phyloP scores from a whole-genome alignment of 192 early-diverging fungal species.

The Coemansia asiatica region DNA sequence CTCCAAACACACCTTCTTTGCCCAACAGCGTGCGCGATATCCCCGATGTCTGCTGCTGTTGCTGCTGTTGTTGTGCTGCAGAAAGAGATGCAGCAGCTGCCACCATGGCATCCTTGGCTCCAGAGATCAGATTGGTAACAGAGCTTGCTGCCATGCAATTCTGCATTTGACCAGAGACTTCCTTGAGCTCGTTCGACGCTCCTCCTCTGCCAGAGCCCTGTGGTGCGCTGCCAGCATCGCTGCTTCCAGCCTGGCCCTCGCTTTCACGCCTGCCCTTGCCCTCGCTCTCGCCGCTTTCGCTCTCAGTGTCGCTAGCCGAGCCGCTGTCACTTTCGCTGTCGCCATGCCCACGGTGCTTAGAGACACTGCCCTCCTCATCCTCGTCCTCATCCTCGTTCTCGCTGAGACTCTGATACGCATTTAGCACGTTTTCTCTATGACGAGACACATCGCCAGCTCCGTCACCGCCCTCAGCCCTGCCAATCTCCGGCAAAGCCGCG shows the following conservation, averaged over 20 bases:
- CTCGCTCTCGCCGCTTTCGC: conserved; percentile 22
- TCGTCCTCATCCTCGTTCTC: conserved; percentile 17
- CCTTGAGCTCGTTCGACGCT: no score
- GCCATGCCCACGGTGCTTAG: background rate
- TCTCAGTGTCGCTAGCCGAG: conserved; percentile 24
- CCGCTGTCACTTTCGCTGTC: conserved; percentile 7
- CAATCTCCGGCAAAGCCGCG: conserved; percentile 46
- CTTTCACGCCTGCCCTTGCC: background rate
- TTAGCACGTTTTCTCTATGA: conserved; percentile 29
- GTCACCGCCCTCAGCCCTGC: conserved; percentile 34
- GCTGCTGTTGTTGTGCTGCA: background rate
- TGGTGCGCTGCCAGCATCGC: background rate
- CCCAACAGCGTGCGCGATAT: background rate
- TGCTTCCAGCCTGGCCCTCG: background rate
- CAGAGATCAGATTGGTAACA: background rate
- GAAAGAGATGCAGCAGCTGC: background rate
- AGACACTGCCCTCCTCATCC: background rate
- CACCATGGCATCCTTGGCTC: conserved; percentile 12
- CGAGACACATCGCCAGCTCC: conserved; percentile 43
- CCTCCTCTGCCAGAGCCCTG: no score
- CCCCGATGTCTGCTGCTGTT: background rate
- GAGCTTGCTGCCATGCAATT: background rate
- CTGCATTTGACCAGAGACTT: no score
- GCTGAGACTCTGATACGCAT: conserved; percentile 49
- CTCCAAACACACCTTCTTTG: background rate